Base-by-base conservation (phyloP, 1,284 basidiomycete species). In the Pseudozyma hubeiensis region DNA sequence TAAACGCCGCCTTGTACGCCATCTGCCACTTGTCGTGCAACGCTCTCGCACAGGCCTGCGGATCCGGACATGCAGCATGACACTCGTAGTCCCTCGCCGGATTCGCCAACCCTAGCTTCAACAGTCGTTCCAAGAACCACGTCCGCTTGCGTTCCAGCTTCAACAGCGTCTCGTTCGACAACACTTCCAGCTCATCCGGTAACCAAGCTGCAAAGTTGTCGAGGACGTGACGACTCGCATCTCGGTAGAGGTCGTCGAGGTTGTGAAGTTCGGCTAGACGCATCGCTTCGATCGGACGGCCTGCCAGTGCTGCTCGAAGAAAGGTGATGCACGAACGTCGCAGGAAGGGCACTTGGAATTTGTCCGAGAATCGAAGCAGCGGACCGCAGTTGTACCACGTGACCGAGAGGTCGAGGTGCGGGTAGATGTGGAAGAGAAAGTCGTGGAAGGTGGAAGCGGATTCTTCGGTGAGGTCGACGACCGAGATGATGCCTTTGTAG, bases 11-110 rank as follows among this genome's bases (percentile, higher is more conserved):
- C 53, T 90, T 88, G 80, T 95, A 94, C 0, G 93, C 93, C 78
- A 92, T 91, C 44, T 90, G 87, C 93, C 94, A 97, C 83, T 94
- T 94, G 69, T 96, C 94, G 79, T 96, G 93, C 8, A 97, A 88
- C n/a, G 91, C 85, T n/a, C 90, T 88, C 17, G 93, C 93, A 82
- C 94, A 97, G 17, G 85, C 87, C 0, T 88, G 60, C 1, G 92
- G 87, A 74, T 97, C 94, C 4, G 93, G 92, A 82, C 94, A 97
- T 14, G 91, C 90, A 0, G 89, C 81, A 64, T 92, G 52, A 35
- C 75, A 87, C 89, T 78, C 84, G 91, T 94, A 94, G 80, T 97
- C 94, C 82, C 94, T 93, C 39, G 91, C 90, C 31, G 95, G 89
- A 75, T 91, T 90, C 1, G 92, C 91, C 30, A 93, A 87, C 2